Percentiles rank a stretch among this genome's conserved stretches.
These are phyloP conservation scores for Saturnispora bothae DNA, from an alignment of 805 yeast genomes.

Conservation along the genomic window DNA sequence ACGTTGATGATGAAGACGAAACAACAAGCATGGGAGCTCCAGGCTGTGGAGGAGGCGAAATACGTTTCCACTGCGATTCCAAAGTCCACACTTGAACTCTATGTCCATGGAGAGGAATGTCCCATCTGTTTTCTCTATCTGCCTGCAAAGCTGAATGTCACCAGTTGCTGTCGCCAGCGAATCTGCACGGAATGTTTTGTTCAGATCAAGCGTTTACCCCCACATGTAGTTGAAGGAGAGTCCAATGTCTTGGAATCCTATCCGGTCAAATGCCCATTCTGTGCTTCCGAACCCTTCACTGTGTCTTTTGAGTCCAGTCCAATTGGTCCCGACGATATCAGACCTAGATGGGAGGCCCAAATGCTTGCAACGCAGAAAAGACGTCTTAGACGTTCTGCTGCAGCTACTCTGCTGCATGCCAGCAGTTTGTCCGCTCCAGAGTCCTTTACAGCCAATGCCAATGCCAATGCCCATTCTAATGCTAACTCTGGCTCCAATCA, in stretches of 20 bases:
- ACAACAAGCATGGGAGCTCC: slow-evolving; percentile 26
- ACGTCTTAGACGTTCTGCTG: slow-evolving; percentile 79
- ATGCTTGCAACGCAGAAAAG: slow-evolving; percentile 62
- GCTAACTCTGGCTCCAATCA: no score
- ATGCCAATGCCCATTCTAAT: not conserved
- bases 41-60: slow-evolving; percentile 18
- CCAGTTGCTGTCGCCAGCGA: slow-evolving; percentile 87
- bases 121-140: slow-evolving; percentile 89
- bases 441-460: not conserved
- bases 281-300: slow-evolving; percentile 70
- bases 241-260: slow-evolving; percentile 71
- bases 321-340: slow-evolving; percentile 47
- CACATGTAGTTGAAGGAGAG: slow-evolving; percentile 39
- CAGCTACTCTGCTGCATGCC: slow-evolving; percentile 90
- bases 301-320: slow-evolving; percentile 47
- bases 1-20: slow-evolving; percentile 30
- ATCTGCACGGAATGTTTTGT: slow-evolving; percentile 96
- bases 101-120: slow-evolving; percentile 68
- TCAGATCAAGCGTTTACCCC: slow-evolving; percentile 82
- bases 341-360: slow-evolving; percentile 89
- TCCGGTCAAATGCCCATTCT: slow-evolving; percentile 86
- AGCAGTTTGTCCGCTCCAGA: not conserved
- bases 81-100: slow-evolving; percentile 46
- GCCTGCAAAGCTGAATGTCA: slow-evolving; percentile 65
- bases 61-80: slow-evolving; percentile 30